Conservation (phyloP, 495 filamentous ascomycete species). For the Penicillium egyptiacum region DNA sequence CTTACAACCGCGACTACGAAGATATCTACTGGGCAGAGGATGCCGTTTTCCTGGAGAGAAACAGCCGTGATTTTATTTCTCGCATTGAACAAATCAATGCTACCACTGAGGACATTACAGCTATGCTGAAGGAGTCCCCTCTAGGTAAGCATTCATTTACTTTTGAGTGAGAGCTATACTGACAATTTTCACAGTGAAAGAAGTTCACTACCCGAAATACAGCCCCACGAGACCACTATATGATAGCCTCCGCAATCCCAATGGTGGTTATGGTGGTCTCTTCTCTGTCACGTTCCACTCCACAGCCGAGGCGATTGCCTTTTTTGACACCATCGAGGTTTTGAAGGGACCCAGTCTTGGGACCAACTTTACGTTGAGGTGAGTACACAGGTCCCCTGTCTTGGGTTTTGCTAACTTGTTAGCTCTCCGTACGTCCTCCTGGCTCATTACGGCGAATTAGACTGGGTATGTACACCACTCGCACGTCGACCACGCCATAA, state of each 20-base stretch:
- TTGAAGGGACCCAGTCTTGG: conserved; percentile 93
- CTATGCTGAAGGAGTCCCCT: conserved; percentile 59
- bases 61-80: conserved; percentile 86
- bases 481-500: background rate
- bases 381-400: conserved; percentile 7
- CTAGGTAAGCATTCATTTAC: conserved; percentile 38
- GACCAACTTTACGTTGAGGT: conserved; percentile 91
- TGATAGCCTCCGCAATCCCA: conserved; percentile 70
- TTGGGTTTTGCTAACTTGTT: conserved; percentile 5
- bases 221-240: conserved; percentile 68
- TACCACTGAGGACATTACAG: conserved; percentile 82
- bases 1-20: conserved; percentile 66
- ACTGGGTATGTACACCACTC: conserved; percentile 62
- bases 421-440: conserved; percentile 87
- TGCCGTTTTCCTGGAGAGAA: conserved; percentile 89
- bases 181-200: conserved; percentile 56
- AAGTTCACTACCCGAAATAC: conserved; percentile 84
- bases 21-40: conserved; percentile 94
- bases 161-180: background rate
- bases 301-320: conserved; percentile 68
- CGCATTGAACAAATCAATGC: conserved; percentile 81
- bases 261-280: conserved; percentile 87
- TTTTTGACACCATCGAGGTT: conserved; percentile 84
- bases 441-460: conserved; percentile 88
- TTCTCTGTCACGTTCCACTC: conserved; percentile 77